Conservation (phyloP, 495 filamentous ascomycete species). For the Neurospora sp. region DNA sequence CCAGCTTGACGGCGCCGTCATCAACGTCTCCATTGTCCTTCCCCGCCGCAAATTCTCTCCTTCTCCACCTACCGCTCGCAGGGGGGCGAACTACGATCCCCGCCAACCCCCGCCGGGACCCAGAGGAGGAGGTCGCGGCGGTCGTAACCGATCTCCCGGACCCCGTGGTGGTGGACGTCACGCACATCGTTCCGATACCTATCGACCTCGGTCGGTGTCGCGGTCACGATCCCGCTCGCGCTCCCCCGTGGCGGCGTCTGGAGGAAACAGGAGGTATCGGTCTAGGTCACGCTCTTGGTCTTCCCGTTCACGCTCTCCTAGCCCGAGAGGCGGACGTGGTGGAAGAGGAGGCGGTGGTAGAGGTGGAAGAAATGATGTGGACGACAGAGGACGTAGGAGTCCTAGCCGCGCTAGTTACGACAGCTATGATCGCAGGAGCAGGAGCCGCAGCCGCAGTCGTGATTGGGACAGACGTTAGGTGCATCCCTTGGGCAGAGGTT, state of each 20-base stretch:
- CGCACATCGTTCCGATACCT: slow-evolving; percentile 40
- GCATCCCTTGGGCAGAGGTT: background rate
- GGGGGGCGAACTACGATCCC: slow-evolving; percentile 39
- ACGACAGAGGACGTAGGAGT: slow-evolving; percentile 41
- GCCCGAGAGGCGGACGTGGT: slow-evolving; percentile 23
- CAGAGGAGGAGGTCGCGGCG: slow-evolving; percentile 19
- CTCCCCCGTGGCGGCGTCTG: slow-evolving; percentile 25
- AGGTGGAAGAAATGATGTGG: slow-evolving; percentile 21
- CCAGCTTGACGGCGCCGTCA: slow-evolving; percentile 76
- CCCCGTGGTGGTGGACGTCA: slow-evolving; percentile 23
- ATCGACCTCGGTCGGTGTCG: slow-evolving; percentile 41
- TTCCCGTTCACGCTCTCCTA: slow-evolving; percentile 35
- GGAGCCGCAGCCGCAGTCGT: slow-evolving; percentile 19
- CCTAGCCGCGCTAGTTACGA: slow-evolving; percentile 54
- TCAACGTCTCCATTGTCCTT: slow-evolving; percentile 90
- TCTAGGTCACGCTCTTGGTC: slow-evolving; percentile 38
- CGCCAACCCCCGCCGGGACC: slow-evolving; percentile 32
- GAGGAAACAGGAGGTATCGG: slow-evolving; percentile 27
- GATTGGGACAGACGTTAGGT: slow-evolving; percentile 6
- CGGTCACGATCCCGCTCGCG: slow-evolving; percentile 35
- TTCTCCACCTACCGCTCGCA: slow-evolving; percentile 37
- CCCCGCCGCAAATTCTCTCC: slow-evolving; percentile 61
- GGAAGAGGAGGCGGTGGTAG: slow-evolving; percentile 31
- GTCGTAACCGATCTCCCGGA: slow-evolving; percentile 14
- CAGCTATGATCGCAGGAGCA: slow-evolving; percentile 20